Base-by-base conservation (phyloP, 148 eudicot genomes). In the Cornus florida region DNA sequence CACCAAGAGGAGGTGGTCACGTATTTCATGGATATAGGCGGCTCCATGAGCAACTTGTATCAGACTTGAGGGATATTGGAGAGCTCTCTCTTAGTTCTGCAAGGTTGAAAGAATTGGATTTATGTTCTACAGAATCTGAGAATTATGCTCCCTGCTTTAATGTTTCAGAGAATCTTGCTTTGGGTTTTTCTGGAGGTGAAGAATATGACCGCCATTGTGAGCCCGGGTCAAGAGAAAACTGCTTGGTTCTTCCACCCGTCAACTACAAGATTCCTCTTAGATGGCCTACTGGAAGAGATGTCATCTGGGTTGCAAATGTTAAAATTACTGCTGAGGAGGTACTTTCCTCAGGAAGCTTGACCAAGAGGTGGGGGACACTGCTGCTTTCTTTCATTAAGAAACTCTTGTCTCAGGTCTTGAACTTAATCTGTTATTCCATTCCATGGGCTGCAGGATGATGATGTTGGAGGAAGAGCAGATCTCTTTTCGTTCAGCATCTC, bases 241-340 rank as follows among this genome's bases (percentile, higher is more conserved):
- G 99, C 86, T 85, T 97, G 85, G 89, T 92, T 82, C 86, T 85
- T 50, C 85, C 99, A 16, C 99, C 99, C 59, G 74, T 78, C 31
- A 89, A 88, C 76, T 97, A 97, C 85, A 90, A 77, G 82, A 85
- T 88, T 82, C 99, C 99, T 77, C 92, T 94, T 28, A 83, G 99
- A 78, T 97, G 98, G 98, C 99, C 99, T 74, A 86, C 93, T 53
- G 99, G 99, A 75, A 91, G 86, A 86, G 99, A 97, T 88, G 94
- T 97, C 75, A 97, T 97, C 72, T 97, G 98, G 99, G 87, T 90
- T 83, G 92, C 88, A 22, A 97, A 97, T 91, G 97, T 97, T 46
- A 94, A 90, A 82, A 92, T 97, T 79, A 92, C 95, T 60, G 99
- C 97, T 64, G 91, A 97, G 84, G 97, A 97, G 87, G 98, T 97